These are phyloP conservation scores for Nakaseomyces sp. DNA, from an alignment of 1,139 yeast genomes.

Conservation along the genomic window DNA sequence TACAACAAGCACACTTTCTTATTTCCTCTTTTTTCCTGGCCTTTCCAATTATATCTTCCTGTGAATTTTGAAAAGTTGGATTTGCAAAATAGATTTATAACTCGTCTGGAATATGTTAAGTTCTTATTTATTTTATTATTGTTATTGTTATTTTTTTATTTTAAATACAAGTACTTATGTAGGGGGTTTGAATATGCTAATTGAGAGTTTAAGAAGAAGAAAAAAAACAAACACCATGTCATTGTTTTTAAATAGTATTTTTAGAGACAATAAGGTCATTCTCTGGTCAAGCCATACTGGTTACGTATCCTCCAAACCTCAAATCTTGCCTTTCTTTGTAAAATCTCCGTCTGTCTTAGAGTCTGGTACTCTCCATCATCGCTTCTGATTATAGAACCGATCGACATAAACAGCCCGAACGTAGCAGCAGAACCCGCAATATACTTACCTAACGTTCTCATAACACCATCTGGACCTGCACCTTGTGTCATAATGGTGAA, in stretches of 20 bases:
- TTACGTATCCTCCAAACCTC: conserved; percentile 28
- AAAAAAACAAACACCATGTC: too few relatives aligned
- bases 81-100: not conserved
- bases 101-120: too few relatives aligned
- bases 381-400: conserved; percentile 87
- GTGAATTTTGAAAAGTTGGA: too few relatives aligned
- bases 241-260: not conserved
- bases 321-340: conserved; percentile 28
- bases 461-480: conserved; percentile 96
- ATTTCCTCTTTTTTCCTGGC: too few relatives aligned
- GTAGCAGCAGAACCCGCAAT: conserved; percentile 96
- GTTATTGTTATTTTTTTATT: not conserved
- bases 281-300: conserved; percentile 15
- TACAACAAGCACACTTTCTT: too few relatives aligned
- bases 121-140: too few relatives aligned
- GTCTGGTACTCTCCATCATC: conserved; percentile 34
- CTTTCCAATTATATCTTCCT: too few relatives aligned
- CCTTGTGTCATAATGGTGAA: conserved; percentile 87
- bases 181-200: not conserved
- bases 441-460: conserved; percentile 93
- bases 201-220: too few relatives aligned
- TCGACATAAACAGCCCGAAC: conserved; percentile 91
- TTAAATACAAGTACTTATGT: not conserved
- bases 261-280: not conserved
- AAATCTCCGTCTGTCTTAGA: conserved; percentile 12